Base-by-base conservation (phyloP, 2,329 filamentous ascomycete species). In the Phialocephala subalpina region DNA sequence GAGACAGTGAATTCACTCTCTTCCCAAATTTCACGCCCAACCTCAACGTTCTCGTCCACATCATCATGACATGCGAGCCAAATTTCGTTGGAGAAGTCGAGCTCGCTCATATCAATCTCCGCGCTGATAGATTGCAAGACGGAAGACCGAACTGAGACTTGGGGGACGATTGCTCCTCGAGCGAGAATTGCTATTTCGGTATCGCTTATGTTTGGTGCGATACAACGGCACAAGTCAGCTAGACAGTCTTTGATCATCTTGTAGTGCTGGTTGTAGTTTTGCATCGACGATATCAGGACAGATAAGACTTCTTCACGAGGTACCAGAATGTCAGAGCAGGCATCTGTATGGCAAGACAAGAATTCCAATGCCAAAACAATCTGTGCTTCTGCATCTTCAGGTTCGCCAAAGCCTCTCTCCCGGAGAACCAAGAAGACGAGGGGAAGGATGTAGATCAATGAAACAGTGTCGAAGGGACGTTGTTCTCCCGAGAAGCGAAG, bases 51-150 rank as follows among this genome's bases (percentile, higher is more conserved):
- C 77, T 98, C 94, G 52, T 91, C 88, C 22, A 93, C 88, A 72
- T 97, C 93, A 70, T 99, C 96, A 74, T 99, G 94, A 74, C 90
- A 95, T 52, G 92, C 92, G 49, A 99, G 84, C 94, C 94, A 99
- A 25, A 99, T 91, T 76, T 98, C 92, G 67, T 96, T 91, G 2
- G 92, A 96, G 74, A 94, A 96, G 35, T 90, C 86, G 38, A 94
- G 83, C 60, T 97, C 94, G 64, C 91, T 94, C 82, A 99, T 87
- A 77, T 98, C 95, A 55, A 99, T 89, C 70, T 98, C 94, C 22
- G 93, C 88, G 75, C 94, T 94, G 73, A 98, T 95, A 7, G 92
- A 92, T 78, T 97, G 95, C 47, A 99, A 81, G 8, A 95, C 90
- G 5, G 94, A 91, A 16, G 91, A 93, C 66, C 96, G 88, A 40